Base-by-base conservation (phyloP, 306 rosid genomes). In the Ochetophila trinervis region DNA sequence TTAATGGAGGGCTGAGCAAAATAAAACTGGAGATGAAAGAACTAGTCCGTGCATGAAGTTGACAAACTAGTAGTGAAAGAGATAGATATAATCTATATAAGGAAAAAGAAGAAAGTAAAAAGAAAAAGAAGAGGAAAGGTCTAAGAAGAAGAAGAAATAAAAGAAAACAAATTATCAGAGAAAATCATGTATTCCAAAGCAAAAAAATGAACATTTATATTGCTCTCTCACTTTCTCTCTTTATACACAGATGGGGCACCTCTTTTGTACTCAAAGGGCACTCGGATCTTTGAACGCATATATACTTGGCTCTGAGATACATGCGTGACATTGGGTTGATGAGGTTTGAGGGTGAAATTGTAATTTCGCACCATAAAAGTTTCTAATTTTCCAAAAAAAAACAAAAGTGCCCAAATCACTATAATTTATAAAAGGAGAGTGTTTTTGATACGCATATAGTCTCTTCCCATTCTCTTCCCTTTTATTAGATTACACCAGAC, bases 91-190 rank as follows among this genome's bases (percentile, higher is more conserved):
- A 63, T 66, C 74, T 63, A 73, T 67, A 52, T 47, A n/a, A 8
- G 45, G 36, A 10, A 51, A 23, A 42, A 35, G 70, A 55, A 45
- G 30, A 23, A 23, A 65, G 22, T 3, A 34, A 4, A 32, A 21
- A 4, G 30, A 35, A 60, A 79, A 76, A 76, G 85, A 73, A 79
- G 78, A 72, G 68, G 72, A 71, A 69, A 63, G 82, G 91, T 81
- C 81, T 78, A 83, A 27, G 50, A 64, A 50, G 82, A 48, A 34
- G 8, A 60, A 60, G 72, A 60, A 60, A 70, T 56, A 60, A 67
- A 61, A 74, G 53, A 57, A n/a, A n/a, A n/a, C n/a, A n/a, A n/a
- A n/a, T n/a, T n/a, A n/a, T n/a, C n/a, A n/a, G 60, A 30, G 70
- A 80, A 63, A 71, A 42, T 63, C 61, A 15, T 63, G 45, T 76